Conservation (phyloP, 2,329 filamentous ascomycete species). For the Metarhizium brunneum region DNA sequence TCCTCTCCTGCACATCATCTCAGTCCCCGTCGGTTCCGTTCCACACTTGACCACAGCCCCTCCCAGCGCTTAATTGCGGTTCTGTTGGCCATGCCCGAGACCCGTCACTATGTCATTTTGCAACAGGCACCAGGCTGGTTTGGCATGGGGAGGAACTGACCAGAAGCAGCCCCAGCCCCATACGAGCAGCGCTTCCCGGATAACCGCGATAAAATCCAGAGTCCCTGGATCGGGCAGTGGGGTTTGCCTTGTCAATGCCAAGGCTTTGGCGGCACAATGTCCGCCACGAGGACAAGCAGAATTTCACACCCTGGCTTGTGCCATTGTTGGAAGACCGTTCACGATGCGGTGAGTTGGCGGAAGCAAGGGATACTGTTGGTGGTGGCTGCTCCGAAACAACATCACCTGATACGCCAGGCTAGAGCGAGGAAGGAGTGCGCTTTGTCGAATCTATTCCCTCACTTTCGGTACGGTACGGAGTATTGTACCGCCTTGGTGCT, state of each 20-base stretch:
- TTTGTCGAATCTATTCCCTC: too few species aligned
- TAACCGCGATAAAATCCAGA: not conserved
- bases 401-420: not conserved
- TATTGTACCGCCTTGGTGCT: too few species aligned
- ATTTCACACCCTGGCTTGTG: slow-evolving; percentile 2
- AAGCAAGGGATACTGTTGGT: not conserved
- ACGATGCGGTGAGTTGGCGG: slow-evolving; percentile 5
- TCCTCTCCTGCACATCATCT: slow-evolving; percentile 4
- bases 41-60: not conserved
- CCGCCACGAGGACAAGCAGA: slow-evolving; percentile 5
- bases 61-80: slow-evolving; percentile 1
- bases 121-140: not conserved
- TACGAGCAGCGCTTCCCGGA: not conserved
- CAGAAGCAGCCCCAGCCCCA: not conserved
- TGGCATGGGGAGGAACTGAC: not conserved
- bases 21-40: slow-evolving; percentile 1
- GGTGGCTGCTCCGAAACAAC: not conserved
- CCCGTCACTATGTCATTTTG: not conserved
- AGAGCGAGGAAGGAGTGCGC: not conserved
- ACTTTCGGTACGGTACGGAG: too few species aligned
- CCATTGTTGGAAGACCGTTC: not conserved
- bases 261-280: slow-evolving; percentile 2
- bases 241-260: slow-evolving; percentile 5
- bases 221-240: not conserved
- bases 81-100: not conserved